Base-by-base conservation (phyloP, 805 yeast species). In the Cyberlindnera xishuangbannaensis region DNA sequence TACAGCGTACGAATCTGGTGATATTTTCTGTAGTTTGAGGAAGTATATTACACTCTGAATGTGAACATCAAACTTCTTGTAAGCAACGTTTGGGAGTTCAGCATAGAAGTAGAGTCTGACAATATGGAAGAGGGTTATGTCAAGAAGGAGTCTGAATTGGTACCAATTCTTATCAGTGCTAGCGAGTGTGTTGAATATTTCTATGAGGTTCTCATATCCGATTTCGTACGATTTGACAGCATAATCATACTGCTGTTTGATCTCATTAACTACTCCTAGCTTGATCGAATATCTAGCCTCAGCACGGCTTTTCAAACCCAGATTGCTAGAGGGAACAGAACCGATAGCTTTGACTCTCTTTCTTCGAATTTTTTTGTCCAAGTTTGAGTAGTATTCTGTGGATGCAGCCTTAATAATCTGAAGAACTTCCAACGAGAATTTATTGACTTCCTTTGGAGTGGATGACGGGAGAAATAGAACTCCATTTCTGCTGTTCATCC, bases 11-110 rank as follows among this genome's bases (percentile, higher is more conserved):
- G 58, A 46, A 11, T 40, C 49, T 9, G 50, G 45, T 3, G 42
- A 34, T 11, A 59, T 41, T 7, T 48, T 42, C 15, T 58, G 52
- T 2, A 41, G 35, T n/a, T 60, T 55, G 13, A 65, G 36, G 5
- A 69, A 48, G 7, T 60, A 56, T 7, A 64, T 44, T 1, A 80
- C 73, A 30, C 69, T 71, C 20, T 66, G 65, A 2, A 82, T 49
- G 58, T 85, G 95, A 14, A 72, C 64, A 24, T 67, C 67, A 50
- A 83, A 85, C 51, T 77, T 81, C 38, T 69, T 63, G 45, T 75
- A 72, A 0, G 88, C 84, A 30, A 64, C 45, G 24, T 76, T 64
- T 1, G 81, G 69, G 40, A 72, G 75, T 26, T 73, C 82, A 11
- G 73, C 37, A 11, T 81, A 74, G 17, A 83, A 61, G 44, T 76